Evolutionary conservation across 257 asterid species (phyloP).

Genomic region (Solanum rostratum): DNA sequence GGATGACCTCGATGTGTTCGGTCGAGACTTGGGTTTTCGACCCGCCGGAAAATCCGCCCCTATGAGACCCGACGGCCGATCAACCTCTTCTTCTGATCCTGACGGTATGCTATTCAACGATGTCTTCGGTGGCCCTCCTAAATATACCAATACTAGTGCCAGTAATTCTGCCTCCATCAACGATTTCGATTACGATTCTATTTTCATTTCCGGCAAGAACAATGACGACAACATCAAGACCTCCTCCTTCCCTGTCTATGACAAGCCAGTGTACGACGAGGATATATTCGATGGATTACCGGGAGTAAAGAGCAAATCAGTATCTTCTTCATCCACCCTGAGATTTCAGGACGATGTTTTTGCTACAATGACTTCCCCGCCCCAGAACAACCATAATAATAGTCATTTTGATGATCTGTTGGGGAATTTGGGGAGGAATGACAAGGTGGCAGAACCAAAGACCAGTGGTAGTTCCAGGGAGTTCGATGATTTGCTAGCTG

Average conservation of each 20-base stretch:
- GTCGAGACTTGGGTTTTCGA: conserved; percentile 58
- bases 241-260: conserved; percentile 65
- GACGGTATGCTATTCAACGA: conserved; percentile 43
- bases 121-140: conserved; percentile 71
- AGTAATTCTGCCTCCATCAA: conserved; percentile 8
- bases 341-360: conserved; percentile 60
- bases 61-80: conserved; percentile 63
- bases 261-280: conserved; percentile 91
- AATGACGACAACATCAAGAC: conserved; percentile 13
- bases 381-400: conserved; percentile 18
- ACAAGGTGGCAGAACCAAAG: conserved; percentile 1
- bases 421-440: conserved; percentile 7
- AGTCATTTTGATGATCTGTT: conserved; percentile 30
- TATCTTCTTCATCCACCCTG: conserved; percentile 27
- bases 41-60: conserved; percentile 82
- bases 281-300: conserved; percentile 90
- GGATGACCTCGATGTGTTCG: conserved; percentile 86
- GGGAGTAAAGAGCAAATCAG: conserved; percentile 67
- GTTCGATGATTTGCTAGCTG: conserved; percentile 47
- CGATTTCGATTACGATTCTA: conserved; percentile 58
- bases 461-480: not conserved
- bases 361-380: conserved; percentile 37
- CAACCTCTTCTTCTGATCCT: conserved; percentile 16
- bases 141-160: conserved; percentile 26
- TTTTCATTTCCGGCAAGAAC: conserved; percentile 15